phyloP scores from a whole-genome alignment of 169 alveolate species.

The Babesia sp. region DNA sequence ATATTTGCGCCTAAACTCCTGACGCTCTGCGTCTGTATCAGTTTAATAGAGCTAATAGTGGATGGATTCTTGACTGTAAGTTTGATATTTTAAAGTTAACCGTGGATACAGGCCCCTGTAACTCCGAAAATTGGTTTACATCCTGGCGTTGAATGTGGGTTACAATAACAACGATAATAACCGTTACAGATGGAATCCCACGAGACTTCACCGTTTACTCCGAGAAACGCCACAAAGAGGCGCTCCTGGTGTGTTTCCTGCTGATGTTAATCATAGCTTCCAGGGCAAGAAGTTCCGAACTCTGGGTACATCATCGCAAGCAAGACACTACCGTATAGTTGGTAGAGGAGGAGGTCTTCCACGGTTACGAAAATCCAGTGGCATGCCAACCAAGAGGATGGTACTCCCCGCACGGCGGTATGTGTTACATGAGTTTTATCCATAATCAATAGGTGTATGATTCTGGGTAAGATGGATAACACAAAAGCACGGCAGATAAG shows the following conservation, averaged over 20 bases:
- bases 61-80: no score
- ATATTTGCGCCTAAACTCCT: neutral
- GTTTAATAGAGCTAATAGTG: neutral
- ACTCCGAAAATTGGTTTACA: no score
- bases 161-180: no score
- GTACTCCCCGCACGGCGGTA: slow-evolving; percentile 78
- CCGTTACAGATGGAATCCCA: neutral
- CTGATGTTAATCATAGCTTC: neutral
- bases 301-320: slow-evolving; percentile 73
- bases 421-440: neutral
- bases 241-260: slow-evolving; percentile 59
- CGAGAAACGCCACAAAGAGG: slow-evolving; percentile 81
- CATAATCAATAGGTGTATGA: slow-evolving; percentile 72
- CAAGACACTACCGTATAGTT: slow-evolving; percentile 73
- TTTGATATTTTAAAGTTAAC: no score
- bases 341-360: slow-evolving; percentile 80
- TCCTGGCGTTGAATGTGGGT: neutral
- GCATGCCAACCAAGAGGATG: slow-evolving; percentile 75
- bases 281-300: slow-evolving; percentile 77
- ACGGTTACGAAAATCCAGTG: slow-evolving; percentile 70
- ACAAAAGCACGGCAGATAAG: slow-evolving; percentile 76
- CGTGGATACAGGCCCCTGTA: no score
- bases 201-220: slow-evolving; percentile 55
- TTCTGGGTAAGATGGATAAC: slow-evolving; percentile 87
- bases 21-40: slow-evolving; percentile 15